Evolutionary conservation across 2,329 filamentous ascomycete species (phyloP), one percentile per base, ranked within the genome.

Genomic region (Neonectria neomacrospora): DNA sequence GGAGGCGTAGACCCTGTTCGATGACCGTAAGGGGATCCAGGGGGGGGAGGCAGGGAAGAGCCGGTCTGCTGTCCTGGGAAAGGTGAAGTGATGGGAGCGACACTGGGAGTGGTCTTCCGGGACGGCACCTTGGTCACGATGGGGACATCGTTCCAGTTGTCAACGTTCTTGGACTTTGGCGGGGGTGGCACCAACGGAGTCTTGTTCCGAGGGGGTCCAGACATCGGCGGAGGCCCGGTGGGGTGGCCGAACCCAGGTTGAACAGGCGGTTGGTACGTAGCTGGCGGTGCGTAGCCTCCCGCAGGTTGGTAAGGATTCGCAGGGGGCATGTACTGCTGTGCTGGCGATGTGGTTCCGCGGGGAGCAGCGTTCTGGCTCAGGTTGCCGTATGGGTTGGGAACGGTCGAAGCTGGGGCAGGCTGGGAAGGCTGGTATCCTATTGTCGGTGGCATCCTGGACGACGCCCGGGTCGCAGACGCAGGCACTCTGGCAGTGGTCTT

Each of bases 121-220:
- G 87, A 86, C 58, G 71, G 66, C 32, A 86, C 82, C 81, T 95
- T 93, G 48, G 88, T 85, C 48, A 98, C 91, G 73, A 97, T 86
- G 1, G 96, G 96, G 54, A 96, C 91, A 78, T 99, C 96, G 71
- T 99, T 99, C 96, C 96, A 99, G 71, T 92, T 91, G 28, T 90
- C 88, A 67, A 90, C 90, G 67, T 91, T 90, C 74, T 89, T 90
- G 61, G 87, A 83, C 73, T 88, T 89, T 10, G 92, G 88, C 18
- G 92, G 88, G 22, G 93, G 90, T 42, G 88, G 84, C 23, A 85
- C 85, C 12, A 92, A 90, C n/a, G 90, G 86, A 37, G 88, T 89
- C 26, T 87, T 84, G 64, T 87, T 88, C 66, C 91, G 88, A 55
- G 82, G 80, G 58, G 82, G 80, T 18, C 78, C 78, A 54, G 72